Base-by-base conservation (phyloP, 495 filamentous ascomycete species). In the Sabuloglossum arenarium region DNA sequence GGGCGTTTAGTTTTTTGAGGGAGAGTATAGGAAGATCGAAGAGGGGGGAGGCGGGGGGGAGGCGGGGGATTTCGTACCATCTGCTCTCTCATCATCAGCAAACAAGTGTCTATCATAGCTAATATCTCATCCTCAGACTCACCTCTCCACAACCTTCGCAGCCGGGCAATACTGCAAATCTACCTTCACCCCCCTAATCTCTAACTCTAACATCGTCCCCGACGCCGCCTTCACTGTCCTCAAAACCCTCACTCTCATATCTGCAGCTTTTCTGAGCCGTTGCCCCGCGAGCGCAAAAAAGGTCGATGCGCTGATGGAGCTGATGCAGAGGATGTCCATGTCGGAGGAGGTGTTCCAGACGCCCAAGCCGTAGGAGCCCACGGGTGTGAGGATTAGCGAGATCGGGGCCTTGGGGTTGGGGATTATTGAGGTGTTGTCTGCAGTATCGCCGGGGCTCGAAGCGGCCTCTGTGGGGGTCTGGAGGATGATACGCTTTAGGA, bases 91-190 rank as follows among this genome's bases (percentile, higher is more conserved):
- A 49, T 5, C 6, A 10, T 43, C 19, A 10, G 47, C 1, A 12
- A 49, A 16, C 8, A 24, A 49, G 45, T 25, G 1, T 49, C 25
- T 6, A 4, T 28, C 3, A n/a, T n/a, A n/a, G n/a, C n/a, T n/a
- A n/a, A n/a, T n/a, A n/a, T n/a, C n/a, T n/a, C n/a, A n/a, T n/a
- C n/a, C n/a, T n/a, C n/a, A 24, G 3, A 58, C 56, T 54, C 55
- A 62, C 67, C 61, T 66, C 51, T 73, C 64, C 6, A 73, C 67
- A 12, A 79, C 57, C 39, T 66, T 61, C 1, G 69, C 62, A 6
- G 78, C 72, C 0, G 77, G 69, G 61, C 78, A 80, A 61, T 81
- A 81, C 53, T 79, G 77, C 55, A 82, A 63, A 61, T 79, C 74
- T 55, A 79, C 67, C 53, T 66, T 75, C 58, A 80, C 67, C 34